Conservation (phyloP, 306 rosid species). For the Abrus pulchellus region DNA sequence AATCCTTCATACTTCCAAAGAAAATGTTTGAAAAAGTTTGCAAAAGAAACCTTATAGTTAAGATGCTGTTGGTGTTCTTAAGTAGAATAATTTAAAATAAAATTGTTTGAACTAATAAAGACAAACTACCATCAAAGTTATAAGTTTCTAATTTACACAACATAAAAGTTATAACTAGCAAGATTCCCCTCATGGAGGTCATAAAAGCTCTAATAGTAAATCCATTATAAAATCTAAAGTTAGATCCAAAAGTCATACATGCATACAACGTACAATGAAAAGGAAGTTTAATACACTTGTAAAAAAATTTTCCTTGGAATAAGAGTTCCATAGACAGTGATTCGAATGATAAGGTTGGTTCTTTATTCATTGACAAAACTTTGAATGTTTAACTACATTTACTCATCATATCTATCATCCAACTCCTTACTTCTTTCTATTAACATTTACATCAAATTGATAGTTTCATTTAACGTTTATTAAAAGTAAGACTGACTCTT, state of each 20-base stretch:
- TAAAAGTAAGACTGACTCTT: too few species aligned
- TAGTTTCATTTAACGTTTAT: too few species aligned
- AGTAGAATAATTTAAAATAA: slow-evolving; percentile 80
- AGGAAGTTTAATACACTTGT: slow-evolving; percentile 60
- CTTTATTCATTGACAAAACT: slow-evolving; percentile 53
- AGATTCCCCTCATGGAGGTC: slow-evolving; percentile 57
- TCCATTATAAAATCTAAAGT: slow-evolving; percentile 57
- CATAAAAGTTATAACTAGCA: slow-evolving; percentile 55
- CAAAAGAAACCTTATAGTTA: slow-evolving; percentile 57
- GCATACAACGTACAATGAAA: slow-evolving; percentile 61
- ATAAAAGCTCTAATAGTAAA: slow-evolving; percentile 59
- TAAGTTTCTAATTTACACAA: slow-evolving; percentile 50
- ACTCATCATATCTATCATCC: too few species aligned
- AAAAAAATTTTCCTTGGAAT: slow-evolving; percentile 65
- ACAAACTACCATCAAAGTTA: slow-evolving; percentile 63
- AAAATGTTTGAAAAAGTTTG: slow-evolving; percentile 56
- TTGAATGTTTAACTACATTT: too few species aligned
- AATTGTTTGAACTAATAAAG: slow-evolving; percentile 60
- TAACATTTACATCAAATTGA: too few species aligned
- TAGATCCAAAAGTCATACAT: slow-evolving; percentile 59
- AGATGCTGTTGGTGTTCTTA: slow-evolving; percentile 64
- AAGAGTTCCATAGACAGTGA: slow-evolving; percentile 72
- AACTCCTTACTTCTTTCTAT: too few species aligned
- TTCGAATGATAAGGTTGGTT: slow-evolving; percentile 56
- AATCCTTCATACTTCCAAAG: slow-evolving; percentile 57